Evolutionary conservation across 345 rosid genomes (phyloP).

Genomic region (Excoecaria cochinchinensis): DNA sequence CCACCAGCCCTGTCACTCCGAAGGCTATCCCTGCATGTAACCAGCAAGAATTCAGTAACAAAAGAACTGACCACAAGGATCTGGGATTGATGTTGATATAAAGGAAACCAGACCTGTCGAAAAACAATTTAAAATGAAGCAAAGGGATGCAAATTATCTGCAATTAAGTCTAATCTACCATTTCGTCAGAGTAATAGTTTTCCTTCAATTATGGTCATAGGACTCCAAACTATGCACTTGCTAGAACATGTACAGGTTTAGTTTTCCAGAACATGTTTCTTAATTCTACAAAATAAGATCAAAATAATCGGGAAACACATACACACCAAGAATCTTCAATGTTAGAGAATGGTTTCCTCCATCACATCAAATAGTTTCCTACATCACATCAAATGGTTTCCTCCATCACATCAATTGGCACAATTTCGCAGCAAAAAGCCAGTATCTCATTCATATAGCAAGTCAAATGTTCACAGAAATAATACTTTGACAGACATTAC

Average conservation of each 20-base stretch:
- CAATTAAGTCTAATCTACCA: neutral
- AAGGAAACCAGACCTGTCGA: neutral
- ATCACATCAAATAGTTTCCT: neutral
- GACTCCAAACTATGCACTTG: neutral
- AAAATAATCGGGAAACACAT: neutral
- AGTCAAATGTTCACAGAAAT: no score
- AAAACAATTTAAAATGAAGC: neutral
- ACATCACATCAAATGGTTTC: neutral
- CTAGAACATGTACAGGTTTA: neutral
- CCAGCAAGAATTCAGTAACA: neutral
- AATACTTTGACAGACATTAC: no score
- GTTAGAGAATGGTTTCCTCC: neutral
- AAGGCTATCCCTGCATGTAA: constrained; percentile 61
- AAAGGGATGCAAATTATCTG: neutral
- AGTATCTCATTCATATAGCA: neutral
- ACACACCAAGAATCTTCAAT: neutral
- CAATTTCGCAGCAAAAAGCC: neutral
- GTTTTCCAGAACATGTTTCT: neutral
- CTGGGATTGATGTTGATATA: neutral
- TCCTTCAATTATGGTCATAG: neutral
- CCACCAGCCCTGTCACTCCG: constrained; percentile 95
- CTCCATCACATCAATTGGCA: neutral
- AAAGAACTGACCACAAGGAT: neutral
- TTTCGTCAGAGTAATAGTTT: no score
- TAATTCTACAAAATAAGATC: neutral